Evolutionary conservation across 2,329 filamentous ascomycete species (phyloP).

Genomic region (Thielaviopsis populi): DNA sequence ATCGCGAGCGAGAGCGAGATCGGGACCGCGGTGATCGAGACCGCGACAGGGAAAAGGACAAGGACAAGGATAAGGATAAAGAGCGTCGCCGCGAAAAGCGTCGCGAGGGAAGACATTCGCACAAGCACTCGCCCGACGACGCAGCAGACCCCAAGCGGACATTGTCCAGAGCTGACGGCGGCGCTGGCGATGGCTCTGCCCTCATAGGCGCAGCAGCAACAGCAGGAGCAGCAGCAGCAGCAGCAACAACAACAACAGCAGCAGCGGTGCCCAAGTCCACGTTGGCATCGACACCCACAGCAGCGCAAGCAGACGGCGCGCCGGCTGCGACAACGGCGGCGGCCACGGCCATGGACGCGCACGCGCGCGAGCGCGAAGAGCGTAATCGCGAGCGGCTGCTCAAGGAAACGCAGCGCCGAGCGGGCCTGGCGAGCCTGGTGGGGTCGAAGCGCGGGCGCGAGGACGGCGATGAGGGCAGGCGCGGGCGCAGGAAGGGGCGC

Average conservation of each 20-base stretch:
- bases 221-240: background rate
- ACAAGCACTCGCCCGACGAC: slow-evolving; percentile 20
- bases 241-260: slow-evolving; percentile 17
- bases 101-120: slow-evolving; percentile 28
- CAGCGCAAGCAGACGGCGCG: no score
- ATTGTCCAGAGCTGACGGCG: background rate
- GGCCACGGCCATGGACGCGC: slow-evolving; percentile 34
- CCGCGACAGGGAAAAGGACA: slow-evolving; percentile 23
- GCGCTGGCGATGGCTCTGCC: background rate
- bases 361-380: slow-evolving; percentile 54
- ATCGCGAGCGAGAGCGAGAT: slow-evolving; percentile 27
- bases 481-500: slow-evolving; percentile 9
- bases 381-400: slow-evolving; percentile 50
- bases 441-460: slow-evolving; percentile 38
- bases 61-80: slow-evolving; percentile 26
- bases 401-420: slow-evolving; percentile 53
- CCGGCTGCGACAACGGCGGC: slow-evolving; percentile 25
- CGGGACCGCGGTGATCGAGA: slow-evolving; percentile 23
- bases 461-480: slow-evolving; percentile 26
- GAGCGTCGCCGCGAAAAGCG: slow-evolving; percentile 23
- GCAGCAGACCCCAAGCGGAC: background rate
- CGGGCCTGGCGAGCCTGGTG: slow-evolving; percentile 34
- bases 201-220: background rate
- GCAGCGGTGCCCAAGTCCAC: no score
- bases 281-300: slow-evolving; percentile 21